Base-by-base conservation (phyloP, 75 land plant species). In the Picea glauca region DNA sequence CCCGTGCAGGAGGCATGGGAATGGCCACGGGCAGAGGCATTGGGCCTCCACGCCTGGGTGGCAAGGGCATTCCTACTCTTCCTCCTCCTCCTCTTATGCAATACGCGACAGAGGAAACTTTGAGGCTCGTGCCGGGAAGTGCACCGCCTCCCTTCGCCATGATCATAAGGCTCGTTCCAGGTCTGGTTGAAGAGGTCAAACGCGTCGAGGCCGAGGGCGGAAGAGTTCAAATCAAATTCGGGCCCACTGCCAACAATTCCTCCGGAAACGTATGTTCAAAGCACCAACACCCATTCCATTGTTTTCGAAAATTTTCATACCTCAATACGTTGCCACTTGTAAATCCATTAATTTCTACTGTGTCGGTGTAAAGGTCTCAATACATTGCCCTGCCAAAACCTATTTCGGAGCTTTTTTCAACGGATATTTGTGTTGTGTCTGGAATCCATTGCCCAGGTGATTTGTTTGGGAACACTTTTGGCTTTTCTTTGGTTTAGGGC, bases 171-270 rank as follows among this genome's bases (percentile, higher is more conserved):
- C 81, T 96, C 46, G 72, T 90, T 15, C 99, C 99, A n/a, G 99
- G 88, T 76, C 80, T 94, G 18, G 88, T 96, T n/a, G 93, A 90
- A 26, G 98, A 92, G 85, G 89, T 96, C 81, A 86, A 84, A 82
- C 83, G 94, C 21, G 85, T 78, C n/a, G 93, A 96, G 85, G 88
- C 87, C 12, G 82, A 88, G 65, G 98, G 93, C 20, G 82, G 72
- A 17, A 54, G 64, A 0, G 85, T 90, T 50, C 80, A 72, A 80
- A 96, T 96, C 78, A 96, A 88, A 68, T 96, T 96, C 50, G 94
- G 88, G 18, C 46, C 81, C 35, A 83, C 77, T 58, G 40, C 81
- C 0, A 84, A 58, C 63, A 90, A 85, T 58, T 11, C 85, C 17
- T 3, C 83, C 9, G 93, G 88, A 11, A 96, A 92, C 79, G 98